Percentiles rank a stretch among this genome's conserved stretches.
Evolutionary conservation across 2,329 filamentous ascomycete genomes (phyloP).

Genomic region (Verticillium klebahnii): DNA sequence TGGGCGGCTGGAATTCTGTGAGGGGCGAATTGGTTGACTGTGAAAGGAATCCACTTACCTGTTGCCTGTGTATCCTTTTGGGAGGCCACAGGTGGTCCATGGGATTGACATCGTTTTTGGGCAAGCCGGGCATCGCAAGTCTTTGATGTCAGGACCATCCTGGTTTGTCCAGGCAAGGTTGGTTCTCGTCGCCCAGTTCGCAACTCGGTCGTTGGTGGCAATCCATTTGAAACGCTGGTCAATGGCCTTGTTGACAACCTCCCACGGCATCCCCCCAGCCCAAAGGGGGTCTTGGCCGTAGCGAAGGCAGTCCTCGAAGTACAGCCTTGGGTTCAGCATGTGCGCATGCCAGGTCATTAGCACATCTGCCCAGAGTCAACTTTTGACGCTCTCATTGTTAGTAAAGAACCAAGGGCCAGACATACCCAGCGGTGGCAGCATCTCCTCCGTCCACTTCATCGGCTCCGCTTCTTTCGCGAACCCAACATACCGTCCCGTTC

Average conservation of each 20-base stretch:
- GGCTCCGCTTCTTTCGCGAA: slow-evolving; percentile 19
- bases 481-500: slow-evolving; percentile 15
- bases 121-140: slow-evolving; percentile 48
- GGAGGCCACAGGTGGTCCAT: slow-evolving; percentile 47
- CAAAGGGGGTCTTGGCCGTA: slow-evolving; percentile 48
- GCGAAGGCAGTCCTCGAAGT: slow-evolving; percentile 61
- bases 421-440: slow-evolving; percentile 44
- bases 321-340: slow-evolving; percentile 63
- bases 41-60: not conserved
- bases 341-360: slow-evolving; percentile 71
- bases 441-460: slow-evolving; percentile 27
- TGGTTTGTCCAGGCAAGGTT: slow-evolving; percentile 50
- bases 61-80: slow-evolving; percentile 25
- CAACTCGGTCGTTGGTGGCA: slow-evolving; percentile 32
- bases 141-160: slow-evolving; percentile 38
- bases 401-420: slow-evolving; percentile 23
- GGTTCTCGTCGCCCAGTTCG: slow-evolving; percentile 39
- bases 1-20: slow-evolving; percentile 12
- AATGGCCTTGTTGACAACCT: slow-evolving; percentile 48
- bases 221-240: slow-evolving; percentile 50
- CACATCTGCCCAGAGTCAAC: slow-evolving; percentile 45
- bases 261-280: slow-evolving; percentile 59
- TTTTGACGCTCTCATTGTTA: slow-evolving; percentile 1
- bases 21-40: not conserved
- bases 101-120: slow-evolving; percentile 29